These are phyloP conservation scores for Citrus australasica DNA, from an alignment of 345 rosid genomes.

Conservation along the genomic window DNA sequence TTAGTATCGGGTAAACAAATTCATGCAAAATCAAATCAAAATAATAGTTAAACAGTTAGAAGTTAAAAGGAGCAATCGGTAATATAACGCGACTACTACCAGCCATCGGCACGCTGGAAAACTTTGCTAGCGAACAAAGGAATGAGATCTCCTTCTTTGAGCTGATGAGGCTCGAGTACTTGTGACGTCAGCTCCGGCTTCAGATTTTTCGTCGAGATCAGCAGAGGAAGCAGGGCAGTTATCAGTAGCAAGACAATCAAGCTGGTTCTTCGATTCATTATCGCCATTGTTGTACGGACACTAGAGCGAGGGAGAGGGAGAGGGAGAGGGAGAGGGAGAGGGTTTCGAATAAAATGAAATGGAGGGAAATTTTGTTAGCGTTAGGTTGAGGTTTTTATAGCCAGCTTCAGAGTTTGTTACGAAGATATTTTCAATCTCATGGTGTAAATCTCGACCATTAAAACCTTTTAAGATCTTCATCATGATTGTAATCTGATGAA, in stretches of 20 bases:
- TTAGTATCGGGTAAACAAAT: too few species aligned
- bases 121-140: background rate
- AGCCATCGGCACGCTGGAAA: background rate
- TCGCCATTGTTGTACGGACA: background rate
- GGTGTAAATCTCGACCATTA: background rate
- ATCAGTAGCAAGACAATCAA: background rate
- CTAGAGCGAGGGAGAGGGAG: background rate
- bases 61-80: background rate
- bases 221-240: background rate
- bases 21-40: too few species aligned
- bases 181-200: background rate
- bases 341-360: background rate
- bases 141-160: background rate
- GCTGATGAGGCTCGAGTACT: background rate
- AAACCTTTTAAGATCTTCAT: too few species aligned
- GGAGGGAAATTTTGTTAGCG: constrained; percentile 1
- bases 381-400: background rate
- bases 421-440: too few species aligned
- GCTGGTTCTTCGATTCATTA: background rate
- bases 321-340: background rate
- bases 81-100: background rate
- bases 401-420: too few species aligned
- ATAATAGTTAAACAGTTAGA: too few species aligned
- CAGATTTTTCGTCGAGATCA: background rate
- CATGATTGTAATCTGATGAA: background rate